Base-by-base conservation (phyloP, 2,329 filamentous ascomycete genomes). In the Colletotrichum chlorophyti region DNA sequence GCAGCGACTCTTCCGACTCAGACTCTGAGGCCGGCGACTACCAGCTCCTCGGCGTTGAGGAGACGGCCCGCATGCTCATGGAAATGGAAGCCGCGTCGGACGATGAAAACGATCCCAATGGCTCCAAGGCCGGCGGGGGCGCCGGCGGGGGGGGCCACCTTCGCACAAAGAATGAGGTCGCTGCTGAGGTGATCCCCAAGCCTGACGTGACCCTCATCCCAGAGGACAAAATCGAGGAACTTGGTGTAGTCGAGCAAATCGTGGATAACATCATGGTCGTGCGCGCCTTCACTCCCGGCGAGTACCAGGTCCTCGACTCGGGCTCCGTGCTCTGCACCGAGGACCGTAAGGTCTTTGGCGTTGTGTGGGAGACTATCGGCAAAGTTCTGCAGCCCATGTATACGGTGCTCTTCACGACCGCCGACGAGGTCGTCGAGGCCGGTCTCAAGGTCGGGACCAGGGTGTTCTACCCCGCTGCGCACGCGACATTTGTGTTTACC, bases 301-400 rank as follows among this genome's bases (percentile, higher is more conserved):
- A 95, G 69, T 91, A 93, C 63, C 87, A 90, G 66, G 93, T 97
- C 1, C 83, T 98, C 1, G 93, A 97, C 68, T 83, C 84, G 5
- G 92, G 91, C 26, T 96, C 93, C 0, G 84, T 96, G 4, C 82
- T 99, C 24, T 97, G 92, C 74, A 85, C 87, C 24, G 84, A 85
- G 62, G 85, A 95, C 65, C 83, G 92, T 49, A 84, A 82, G 17
- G 84, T 97, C 24, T 83, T 97, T 51, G 95, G 93, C 21, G 88
- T 85, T 15, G 84, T 98, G n/a, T 83, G 87, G 5, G 94, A 98
- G 68, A 91, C 91, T 5, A 83, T 98, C 29, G 95, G 94, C 42
- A 86, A 91, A 68, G 92, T 97, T 3, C 84, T 92, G 63, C 88
- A 92, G 65, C 95, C 95, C 8, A 80, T 93, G 65, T 99, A 98